phyloP scores from a whole-genome alignment of 306 rosid species.

The Phaseolus lunatus region DNA sequence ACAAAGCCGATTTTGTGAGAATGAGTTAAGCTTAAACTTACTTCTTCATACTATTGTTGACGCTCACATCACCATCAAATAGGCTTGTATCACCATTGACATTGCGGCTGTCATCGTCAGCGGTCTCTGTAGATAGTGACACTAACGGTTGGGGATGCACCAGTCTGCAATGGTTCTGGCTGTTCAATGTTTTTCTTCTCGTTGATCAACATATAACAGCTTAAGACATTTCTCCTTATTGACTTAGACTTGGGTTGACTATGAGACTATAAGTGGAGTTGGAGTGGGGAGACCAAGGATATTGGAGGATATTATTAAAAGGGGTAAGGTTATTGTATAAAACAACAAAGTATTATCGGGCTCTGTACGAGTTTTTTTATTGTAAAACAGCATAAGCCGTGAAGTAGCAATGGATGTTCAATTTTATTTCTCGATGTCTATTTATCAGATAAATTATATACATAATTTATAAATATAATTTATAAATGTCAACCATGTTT shows the following conservation, averaged over 20 bases:
- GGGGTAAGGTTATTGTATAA: not conserved
- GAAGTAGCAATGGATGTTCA: conserved; percentile 6
- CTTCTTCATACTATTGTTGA: too few species aligned
- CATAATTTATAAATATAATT: too few species aligned
- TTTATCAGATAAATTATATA: conserved; percentile 12
- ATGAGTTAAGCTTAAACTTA: too few species aligned
- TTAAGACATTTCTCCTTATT: not conserved
- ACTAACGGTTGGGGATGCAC: too few species aligned
- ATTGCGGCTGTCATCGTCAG: too few species aligned
- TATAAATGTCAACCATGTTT: conserved; percentile 21
- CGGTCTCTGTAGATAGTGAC: too few species aligned
- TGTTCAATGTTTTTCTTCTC: too few species aligned
- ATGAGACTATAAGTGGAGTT: not conserved
- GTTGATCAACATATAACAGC: too few species aligned
- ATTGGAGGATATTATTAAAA: not conserved
- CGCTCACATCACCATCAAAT: too few species aligned
- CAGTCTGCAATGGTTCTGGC: too few species aligned
- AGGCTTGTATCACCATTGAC: too few species aligned
- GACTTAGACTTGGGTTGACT: not conserved
- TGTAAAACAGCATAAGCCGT: not conserved
- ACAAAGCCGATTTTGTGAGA: too few species aligned
- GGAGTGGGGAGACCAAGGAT: not conserved
- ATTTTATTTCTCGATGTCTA: not conserved
- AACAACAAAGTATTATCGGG: not conserved
- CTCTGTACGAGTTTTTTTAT: not conserved